Evolutionary conservation across 1,284 basidiomycete genomes (phyloP), one percentile per base, ranked within the genome.

Genomic region (Porodaedalea pini): DNA sequence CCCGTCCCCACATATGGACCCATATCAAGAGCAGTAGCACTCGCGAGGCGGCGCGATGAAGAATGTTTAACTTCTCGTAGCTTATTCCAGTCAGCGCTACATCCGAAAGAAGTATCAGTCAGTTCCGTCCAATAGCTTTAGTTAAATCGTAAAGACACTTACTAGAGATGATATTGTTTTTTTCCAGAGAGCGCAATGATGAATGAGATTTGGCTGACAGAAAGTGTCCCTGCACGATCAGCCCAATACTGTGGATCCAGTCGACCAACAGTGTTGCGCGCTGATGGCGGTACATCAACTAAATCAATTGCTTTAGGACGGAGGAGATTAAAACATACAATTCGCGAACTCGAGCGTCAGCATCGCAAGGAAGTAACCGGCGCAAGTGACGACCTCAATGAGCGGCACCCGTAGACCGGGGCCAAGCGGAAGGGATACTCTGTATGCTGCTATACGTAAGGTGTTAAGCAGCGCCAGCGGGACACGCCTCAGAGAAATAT

Each of bases 131-230:
- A 19, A 11, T 23, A 27, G 10, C 39, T 3, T 21, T 15, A 17
- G 32, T 19, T 29, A 10, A 43, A 36, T 44, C n/a, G n/a, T n/a
- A n/a, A 23, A 45, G 11, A 49, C 27, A 23, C 27, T 21, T n/a
- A 73, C 73, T 68, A 13, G 76, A 77, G 11, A 79, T 71, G 43
- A 77, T 59, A 60, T 78, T 79, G 66, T 79, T 78, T 65, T n/a
- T 76, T 77, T 2, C 73, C 73, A 0, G 76, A 76, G 19, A 79
- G 66, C 4, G 73, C 75, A 25, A 78, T 72, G 44, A 78, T 72
- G 52, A 79, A 67, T 2, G 75, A 70, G 2, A 78, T 66, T 58
- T 79, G 77, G 41, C 70, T 72, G 6, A 71, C 69, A 6, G 73
- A 73, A 21, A 76, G 60, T 60, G 71, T 70, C 0, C 69, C 75